Evolutionary conservation across 2,329 filamentous ascomycete species (phyloP), one percentile per base, ranked within the genome.

Genomic region (Aspergillus uvarum): DNA sequence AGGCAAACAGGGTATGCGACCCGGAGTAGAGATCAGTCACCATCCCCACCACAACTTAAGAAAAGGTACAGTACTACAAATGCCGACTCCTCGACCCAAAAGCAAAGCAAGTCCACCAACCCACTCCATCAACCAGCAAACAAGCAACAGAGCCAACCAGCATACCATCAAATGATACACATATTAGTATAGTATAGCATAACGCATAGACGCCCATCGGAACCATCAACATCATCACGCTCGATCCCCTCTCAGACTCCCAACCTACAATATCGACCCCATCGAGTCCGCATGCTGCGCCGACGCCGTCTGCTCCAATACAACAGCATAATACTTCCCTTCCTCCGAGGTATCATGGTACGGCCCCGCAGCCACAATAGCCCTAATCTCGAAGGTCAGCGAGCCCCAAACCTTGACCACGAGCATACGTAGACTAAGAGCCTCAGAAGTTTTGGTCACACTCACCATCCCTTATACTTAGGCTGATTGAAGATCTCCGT

Each of bases 401-500:
- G 54, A 42, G 5, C 52, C 10, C 22, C 8, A 21, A 14, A 51
- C 22, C 6, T n/a, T 24, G 26, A 10, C n/a, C 24, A 49, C 3
- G 24, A 48, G 12, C 56, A 32, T 19, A 21, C 16, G 47, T 35
- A 32, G 22, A 24, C 21, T 7, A 51, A 10, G 24, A 54, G 35
- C 59, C 29, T 26, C 42, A 47, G 19, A 51, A 35, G 14, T 60
- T 44, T 22, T 22, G 22, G 2, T 22, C 22, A 22, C 2, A 68
- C 69, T 12, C 65, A 76, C 74, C 74, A 76, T 38, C 73, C 73
- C 65, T 75, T 74, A 65, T 74, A 76, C 60, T 72, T 75, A 2
- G 69, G 70, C 56, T 70, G 67, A 64, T 76, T 76, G 31, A 76
- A 76, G 59, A 76, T 73, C 42, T 76, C 74, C 47, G 74, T 76